These are phyloP conservation scores for Curvularia eragrostidis DNA, from an alignment of 2,329 filamentous ascomycete species.

Conservation along the genomic window DNA sequence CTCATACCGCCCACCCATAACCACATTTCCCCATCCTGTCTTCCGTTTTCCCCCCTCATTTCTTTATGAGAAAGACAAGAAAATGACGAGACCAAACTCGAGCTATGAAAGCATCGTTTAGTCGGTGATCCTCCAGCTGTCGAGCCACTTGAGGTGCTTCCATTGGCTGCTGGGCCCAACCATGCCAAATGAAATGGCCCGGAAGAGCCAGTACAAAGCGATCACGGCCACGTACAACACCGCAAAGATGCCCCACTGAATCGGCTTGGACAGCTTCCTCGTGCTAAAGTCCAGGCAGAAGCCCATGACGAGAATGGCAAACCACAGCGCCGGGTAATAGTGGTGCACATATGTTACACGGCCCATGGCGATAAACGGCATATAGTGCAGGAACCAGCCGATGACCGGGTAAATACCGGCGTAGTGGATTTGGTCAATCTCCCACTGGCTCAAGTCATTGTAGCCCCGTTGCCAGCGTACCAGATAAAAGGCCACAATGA, in stretches of 20 bases:
- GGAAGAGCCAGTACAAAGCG: slow-evolving; percentile 86
- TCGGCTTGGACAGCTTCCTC: slow-evolving; percentile 66
- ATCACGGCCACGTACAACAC: slow-evolving; percentile 76
- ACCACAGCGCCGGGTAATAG: slow-evolving; percentile 98
- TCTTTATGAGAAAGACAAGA: neutral
- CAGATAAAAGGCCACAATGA: slow-evolving; percentile 81
- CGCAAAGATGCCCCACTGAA: slow-evolving; percentile 74
- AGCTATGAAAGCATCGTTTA: slow-evolving; percentile 32
- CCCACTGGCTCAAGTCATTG: slow-evolving; percentile 75
- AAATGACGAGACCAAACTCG: neutral
- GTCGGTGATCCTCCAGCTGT: slow-evolving; percentile 83
- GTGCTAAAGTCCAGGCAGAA: slow-evolving; percentile 89
- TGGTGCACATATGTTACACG: slow-evolving; percentile 99
- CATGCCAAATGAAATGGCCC: slow-evolving; percentile 97
- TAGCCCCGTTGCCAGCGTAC: slow-evolving; percentile 97
- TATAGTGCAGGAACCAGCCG: slow-evolving; percentile 95
- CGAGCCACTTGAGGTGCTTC: slow-evolving; percentile 92
- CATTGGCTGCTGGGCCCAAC: slow-evolving; percentile 82
- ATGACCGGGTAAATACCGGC: slow-evolving; percentile 87
- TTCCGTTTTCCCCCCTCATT: neutral
- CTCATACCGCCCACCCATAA: neutral
- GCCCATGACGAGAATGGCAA: slow-evolving; percentile 87
- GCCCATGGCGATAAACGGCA: slow-evolving; percentile 96
- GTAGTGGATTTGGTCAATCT: slow-evolving; percentile 96
- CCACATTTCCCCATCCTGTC: neutral